Conservation (phyloP, 2,329 filamentous ascomycete genomes). For the Epichloe gansuensis region DNA sequence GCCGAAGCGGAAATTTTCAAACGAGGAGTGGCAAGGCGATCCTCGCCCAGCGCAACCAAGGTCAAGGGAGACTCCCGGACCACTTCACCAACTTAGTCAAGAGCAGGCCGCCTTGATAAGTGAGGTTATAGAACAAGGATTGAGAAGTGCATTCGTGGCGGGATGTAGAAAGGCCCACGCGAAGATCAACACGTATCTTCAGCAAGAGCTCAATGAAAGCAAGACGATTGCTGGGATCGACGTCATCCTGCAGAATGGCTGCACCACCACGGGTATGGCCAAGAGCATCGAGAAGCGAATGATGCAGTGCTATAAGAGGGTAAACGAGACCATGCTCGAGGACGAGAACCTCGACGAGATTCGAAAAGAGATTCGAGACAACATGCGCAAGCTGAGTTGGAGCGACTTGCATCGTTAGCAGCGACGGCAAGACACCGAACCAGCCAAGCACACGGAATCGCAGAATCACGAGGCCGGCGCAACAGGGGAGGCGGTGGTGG, state of each 20-base stretch:
- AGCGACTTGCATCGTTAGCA: not conserved
- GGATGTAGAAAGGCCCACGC: no score
- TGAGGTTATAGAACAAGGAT: no score
- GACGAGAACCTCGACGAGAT: not conserved
- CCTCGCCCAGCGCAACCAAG: not conserved
- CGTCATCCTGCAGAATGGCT: not conserved
- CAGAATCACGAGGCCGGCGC: not conserved
- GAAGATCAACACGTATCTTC: not conserved
- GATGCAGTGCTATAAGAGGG: not conserved
- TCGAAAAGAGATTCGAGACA: not conserved
- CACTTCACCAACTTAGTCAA: not conserved
- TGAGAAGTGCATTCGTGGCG: no score
- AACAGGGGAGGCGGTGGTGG: not conserved
- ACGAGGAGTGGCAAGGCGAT: not conserved
- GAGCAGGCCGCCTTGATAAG: no score
- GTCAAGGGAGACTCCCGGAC: not conserved
- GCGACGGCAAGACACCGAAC: not conserved
- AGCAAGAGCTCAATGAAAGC: not conserved
- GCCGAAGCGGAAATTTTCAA: not conserved
- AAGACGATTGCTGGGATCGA: not conserved
- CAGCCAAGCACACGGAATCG: not conserved
- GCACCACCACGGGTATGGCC: not conserved
- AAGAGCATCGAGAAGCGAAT: not conserved
- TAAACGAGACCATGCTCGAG: not conserved
- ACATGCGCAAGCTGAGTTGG: not conserved